Base-by-base conservation (phyloP, 306 rosid genomes). In the Glycine tomentella region DNA sequence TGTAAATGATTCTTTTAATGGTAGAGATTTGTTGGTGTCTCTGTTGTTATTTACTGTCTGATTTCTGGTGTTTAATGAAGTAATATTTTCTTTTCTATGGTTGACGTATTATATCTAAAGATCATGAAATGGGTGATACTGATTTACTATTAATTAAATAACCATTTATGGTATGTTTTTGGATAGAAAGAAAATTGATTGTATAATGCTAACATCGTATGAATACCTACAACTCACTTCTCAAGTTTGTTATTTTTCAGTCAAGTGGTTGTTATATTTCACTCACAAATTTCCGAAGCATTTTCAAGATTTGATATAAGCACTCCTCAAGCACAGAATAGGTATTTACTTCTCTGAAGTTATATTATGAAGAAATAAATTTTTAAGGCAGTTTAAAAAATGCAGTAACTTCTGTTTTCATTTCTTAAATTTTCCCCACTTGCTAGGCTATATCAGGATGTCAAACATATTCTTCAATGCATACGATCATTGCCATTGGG, bases 271-370 rank as follows among this genome's bases (percentile, higher is more conserved):
- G 53, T 89, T 55, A 92, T 96, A 69, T 93, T 96, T 89, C 99
- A 96, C 80, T 88, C 94, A 50, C 99, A 96, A 92, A 93, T 96
- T 81, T 89, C 99, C n/a, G 99, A 96, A 83, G 95, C 99, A 71
- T 92, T 92, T 89, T 92, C 93, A 70, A 90, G 84, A 77, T 87
- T 93, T 81, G 99, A 96, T 82, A 88, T 90, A 86, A 88, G 86
- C 90, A 87, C 90, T 78, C 87, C 93, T 40, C 98, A 88, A 81
- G 97, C 99, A 74, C 87, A 84, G 86, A 89, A 90, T 76, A 92
- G 97, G 99, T 96, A 88, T 71, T 57, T 55, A 58, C 9, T 53
- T 78, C 72, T 68, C 66, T 48, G 5, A 25, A 64, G 17, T 59
- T 68, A 45, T 56, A n/a, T 51, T 5, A 13, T 53, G 69, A 53